Evolutionary conservation across 805 yeast genomes (phyloP), one percentile per base, ranked within the genome.

Genomic region (Ogataea pignaliae): DNA sequence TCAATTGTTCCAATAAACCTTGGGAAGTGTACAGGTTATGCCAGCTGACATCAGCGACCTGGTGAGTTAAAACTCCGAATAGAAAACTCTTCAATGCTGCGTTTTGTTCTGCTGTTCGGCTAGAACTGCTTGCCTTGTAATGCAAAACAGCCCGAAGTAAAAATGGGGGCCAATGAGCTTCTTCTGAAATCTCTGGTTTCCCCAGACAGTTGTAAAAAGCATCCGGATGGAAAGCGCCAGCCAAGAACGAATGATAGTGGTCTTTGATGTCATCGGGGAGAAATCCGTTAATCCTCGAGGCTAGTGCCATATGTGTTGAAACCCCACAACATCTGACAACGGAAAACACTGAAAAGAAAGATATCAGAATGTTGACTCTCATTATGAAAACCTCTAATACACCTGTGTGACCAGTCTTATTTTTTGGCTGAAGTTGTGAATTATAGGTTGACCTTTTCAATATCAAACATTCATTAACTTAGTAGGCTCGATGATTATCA

Each of bases 171-270:
- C 89, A 83, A 55, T 83, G 88, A 0, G 81, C 68, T 28, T 66
- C 73, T 57, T 83, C 89, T 3, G 85, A 83, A 2, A 72, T 72
- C 10, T 72, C 70, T 3, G 75, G 66, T 21, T 61, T 54, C 3
- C 75, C 78, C 40, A 74, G 61, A 57, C 88, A 83, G 31, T 75
- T 68, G 59, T 83, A 83, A 53, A 81, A 76, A 0, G 84, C 78
- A 57, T 83, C 89, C 0, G 89, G 89, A 53, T 76, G 79, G 55
- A 83, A 83, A 0, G 85, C 72, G 0, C 88, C 89, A 1, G 84
- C 73, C 13, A 76, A 60, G n/a, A 72, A 50, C 38, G 60, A 69
- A 3, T 68, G 57, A 28, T 54, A 58, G 3, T 49, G 51, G 3
- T 33, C 43, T 26, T 59, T 54, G 2, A 71, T 45, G 3, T 66